Conservation (phyloP, 2,329 filamentous ascomycete species). For the Annulohypoxylon truncatum region DNA sequence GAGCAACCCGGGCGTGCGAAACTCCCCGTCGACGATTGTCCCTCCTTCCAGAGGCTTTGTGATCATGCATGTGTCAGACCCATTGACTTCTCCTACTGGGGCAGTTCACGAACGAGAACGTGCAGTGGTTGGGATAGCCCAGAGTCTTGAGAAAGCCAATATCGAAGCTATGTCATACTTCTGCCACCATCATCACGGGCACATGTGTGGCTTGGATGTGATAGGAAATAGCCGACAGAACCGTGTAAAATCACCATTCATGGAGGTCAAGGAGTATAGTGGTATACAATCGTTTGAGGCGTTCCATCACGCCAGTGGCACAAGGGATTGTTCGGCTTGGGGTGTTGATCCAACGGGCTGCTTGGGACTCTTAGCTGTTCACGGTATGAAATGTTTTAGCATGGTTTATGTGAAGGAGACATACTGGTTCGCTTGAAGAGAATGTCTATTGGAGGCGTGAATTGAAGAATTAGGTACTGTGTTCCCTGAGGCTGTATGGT, state of each 20-base stretch:
- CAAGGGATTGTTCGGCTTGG: conserved; percentile 12
- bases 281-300: neutral
- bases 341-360: neutral
- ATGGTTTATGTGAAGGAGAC: conserved; percentile 10
- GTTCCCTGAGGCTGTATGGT: neutral
- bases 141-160: conserved; percentile 2
- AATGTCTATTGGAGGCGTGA: neutral
- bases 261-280: neutral
- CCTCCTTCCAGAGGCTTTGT: neutral
- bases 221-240: neutral
- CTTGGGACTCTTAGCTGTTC: conserved; percentile 7
- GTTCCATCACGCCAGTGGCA: neutral
- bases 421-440: neutral
- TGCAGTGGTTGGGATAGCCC: neutral
- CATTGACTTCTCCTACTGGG: too few species aligned
- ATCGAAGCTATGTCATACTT: conserved; percentile 14
- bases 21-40: neutral
- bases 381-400: neutral
- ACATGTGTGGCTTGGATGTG: neutral
- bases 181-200: neutral
- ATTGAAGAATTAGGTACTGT: neutral
- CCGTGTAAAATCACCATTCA: neutral
- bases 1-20: neutral
- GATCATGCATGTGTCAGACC: neutral
- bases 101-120: neutral